phyloP scores from a whole-genome alignment of 371 early-diverging fungal genomes.

The Circinella umbellata region DNA sequence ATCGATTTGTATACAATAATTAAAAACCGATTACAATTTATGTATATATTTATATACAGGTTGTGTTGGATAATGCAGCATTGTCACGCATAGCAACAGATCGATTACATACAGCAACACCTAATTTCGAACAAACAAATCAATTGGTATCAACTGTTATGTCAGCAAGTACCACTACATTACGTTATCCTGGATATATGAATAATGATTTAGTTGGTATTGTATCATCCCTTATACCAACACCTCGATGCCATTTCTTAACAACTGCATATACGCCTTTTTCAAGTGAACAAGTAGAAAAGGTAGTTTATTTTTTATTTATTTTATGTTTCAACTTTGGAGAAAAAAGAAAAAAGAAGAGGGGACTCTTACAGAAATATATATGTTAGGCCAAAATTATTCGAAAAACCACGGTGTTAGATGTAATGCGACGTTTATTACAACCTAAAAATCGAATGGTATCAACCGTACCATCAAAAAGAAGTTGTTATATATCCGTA shows the following conservation, averaged over 20 bases:
- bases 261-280: conserved; percentile 99
- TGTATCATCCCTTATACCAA: conserved; percentile 94
- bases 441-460: conserved; percentile 98
- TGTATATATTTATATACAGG: neutral
- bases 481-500: conserved; percentile 94
- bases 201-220: conserved; percentile 98
- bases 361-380: too few relatives aligned
- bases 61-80: conserved; percentile 96
- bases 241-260: conserved; percentile 96
- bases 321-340: too few relatives aligned
- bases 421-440: conserved; percentile 96
- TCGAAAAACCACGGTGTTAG: conserved; percentile 96
- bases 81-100: conserved; percentile 95
- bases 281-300: conserved; percentile 92
- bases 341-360: too few relatives aligned
- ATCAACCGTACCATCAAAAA: conserved; percentile 86
- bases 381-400: conserved; percentile 85
- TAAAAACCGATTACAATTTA: neutral
- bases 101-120: conserved; percentile 89
- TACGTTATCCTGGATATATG: conserved; percentile 99
- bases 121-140: conserved; percentile 97
- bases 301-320: too few relatives aligned
- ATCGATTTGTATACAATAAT: neutral
- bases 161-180: conserved; percentile 96
- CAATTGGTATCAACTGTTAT: conserved; percentile 98